Percentiles rank a stretch among this genome's conserved stretches.
Conservation (phyloP, 805 yeast species). For the Huiozyma sinensis region DNA sequence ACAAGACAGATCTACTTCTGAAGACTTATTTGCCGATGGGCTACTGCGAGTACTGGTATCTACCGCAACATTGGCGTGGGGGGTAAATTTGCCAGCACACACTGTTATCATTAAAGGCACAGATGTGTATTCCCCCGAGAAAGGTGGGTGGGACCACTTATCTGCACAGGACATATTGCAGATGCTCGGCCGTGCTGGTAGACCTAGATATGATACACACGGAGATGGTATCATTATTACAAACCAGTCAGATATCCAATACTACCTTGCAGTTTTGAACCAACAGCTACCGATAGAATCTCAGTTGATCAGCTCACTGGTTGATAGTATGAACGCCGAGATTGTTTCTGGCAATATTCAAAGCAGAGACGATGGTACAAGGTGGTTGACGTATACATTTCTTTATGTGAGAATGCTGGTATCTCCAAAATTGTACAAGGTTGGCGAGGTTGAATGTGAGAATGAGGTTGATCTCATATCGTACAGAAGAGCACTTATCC, state of each 20-base stretch:
- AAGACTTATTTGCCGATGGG: constrained; percentile 83
- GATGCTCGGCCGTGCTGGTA: constrained; percentile 97
- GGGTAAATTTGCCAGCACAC: constrained; percentile 91
- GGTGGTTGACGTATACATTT: constrained; percentile 76
- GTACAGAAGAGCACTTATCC: constrained; percentile 57
- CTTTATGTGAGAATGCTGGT: constrained; percentile 66
- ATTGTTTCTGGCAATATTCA: constrained; percentile 61
- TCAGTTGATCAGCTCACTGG: constrained; percentile 58
- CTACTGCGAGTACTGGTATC: constrained; percentile 74
- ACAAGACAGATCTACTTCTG: constrained; percentile 65
- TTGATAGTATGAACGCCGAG: constrained; percentile 80
- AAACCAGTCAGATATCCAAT: constrained; percentile 72
- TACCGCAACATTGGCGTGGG: constrained; percentile 95
- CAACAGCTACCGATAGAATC: constrained; percentile 91
- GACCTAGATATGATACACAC: constrained; percentile 84
- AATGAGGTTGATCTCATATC: constrained; percentile 38
- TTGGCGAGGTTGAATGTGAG: constrained; percentile 35
- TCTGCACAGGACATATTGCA: constrained; percentile 92
- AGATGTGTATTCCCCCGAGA: constrained; percentile 83
- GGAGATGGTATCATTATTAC: constrained; percentile 95
- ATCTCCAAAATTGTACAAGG: constrained; percentile 62
- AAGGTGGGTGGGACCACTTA: constrained; percentile 81
- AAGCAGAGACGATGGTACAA: constrained; percentile 52
- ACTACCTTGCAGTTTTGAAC: constrained; percentile 80
- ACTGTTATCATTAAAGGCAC: constrained; percentile 92